Percentiles rank a stretch among this genome's conserved stretches.
These are phyloP conservation scores for Boletus subparvulus DNA, from an alignment of 768 basidiomycete genomes.

Conservation along the genomic window DNA sequence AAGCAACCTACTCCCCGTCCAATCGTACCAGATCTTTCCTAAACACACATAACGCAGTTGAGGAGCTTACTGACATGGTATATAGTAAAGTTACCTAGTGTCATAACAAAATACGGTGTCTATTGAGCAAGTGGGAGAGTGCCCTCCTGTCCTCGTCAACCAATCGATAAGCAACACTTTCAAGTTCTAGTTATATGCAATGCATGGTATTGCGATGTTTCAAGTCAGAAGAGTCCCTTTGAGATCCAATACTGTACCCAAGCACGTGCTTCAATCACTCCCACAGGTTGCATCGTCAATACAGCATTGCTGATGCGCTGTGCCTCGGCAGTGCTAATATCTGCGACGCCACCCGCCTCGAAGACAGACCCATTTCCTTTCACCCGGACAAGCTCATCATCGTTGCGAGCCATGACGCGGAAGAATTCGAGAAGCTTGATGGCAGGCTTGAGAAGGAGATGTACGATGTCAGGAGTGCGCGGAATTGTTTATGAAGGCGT, in stretches of 20 bases:
- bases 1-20: no score
- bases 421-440: neutral
- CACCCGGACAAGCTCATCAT: neutral
- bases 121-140: no score
- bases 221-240: neutral
- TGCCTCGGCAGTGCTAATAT: neutral
- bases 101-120: no score
- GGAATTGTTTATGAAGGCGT: no score
- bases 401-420: neutral
- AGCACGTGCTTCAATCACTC: neutral
- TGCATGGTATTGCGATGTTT: no score
- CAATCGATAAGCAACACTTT: no score
- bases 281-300: neutral
- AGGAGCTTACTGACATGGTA: no score
- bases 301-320: neutral
- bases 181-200: no score
- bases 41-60: no score
- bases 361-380: neutral
- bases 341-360: neutral
- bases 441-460: neutral
- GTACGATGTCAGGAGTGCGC: neutral
- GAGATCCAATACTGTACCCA: neutral
- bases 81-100: no score
- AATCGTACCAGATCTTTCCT: no score
- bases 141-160: no score